phyloP scores from a whole-genome alignment of 805 yeast genomes.

The Starmerella khaoyaiensis region DNA sequence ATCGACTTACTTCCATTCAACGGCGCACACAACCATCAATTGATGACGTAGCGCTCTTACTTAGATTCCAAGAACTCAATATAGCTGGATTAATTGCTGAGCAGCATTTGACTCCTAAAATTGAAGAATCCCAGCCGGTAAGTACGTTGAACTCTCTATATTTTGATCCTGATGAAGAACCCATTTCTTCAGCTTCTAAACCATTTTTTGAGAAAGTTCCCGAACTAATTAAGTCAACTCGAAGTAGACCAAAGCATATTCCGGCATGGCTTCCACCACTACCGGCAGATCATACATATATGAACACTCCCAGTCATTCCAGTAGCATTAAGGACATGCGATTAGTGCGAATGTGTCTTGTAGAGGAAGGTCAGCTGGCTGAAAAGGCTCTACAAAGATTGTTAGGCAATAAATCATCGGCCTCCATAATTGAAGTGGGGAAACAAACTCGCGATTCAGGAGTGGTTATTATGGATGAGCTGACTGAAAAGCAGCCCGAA shows the following conservation, averaged over 20 bases:
- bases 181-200: conserved; percentile 34
- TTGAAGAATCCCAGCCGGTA: conserved; percentile 16
- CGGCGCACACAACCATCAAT: conserved; percentile 27
- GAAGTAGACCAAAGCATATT: conserved; percentile 34
- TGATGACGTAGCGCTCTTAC: conserved; percentile 26
- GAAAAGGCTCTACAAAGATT: conserved; percentile 62
- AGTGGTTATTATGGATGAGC: conserved; percentile 7
- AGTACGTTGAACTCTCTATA: conserved; percentile 22
- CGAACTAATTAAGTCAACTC: conserved; percentile 42
- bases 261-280: conserved; percentile 74
- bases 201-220: conserved; percentile 40
- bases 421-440: conserved; percentile 18
- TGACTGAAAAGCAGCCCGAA: background rate
- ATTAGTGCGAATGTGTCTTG: conserved; percentile 54
- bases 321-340: conserved; percentile 56
- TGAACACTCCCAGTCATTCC: conserved; percentile 57
- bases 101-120: conserved; percentile 13
- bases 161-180: conserved; percentile 25
- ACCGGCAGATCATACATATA: conserved; percentile 90
- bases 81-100: conserved; percentile 26
- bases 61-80: conserved; percentile 24
- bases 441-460: background rate
- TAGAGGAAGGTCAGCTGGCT: conserved; percentile 68
- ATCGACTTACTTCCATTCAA: conserved; percentile 25
- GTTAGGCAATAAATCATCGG: conserved; percentile 26